phyloP scores from a whole-genome alignment of 192 early-diverging fungal genomes.

The Lunasporangiospora selenospora region DNA sequence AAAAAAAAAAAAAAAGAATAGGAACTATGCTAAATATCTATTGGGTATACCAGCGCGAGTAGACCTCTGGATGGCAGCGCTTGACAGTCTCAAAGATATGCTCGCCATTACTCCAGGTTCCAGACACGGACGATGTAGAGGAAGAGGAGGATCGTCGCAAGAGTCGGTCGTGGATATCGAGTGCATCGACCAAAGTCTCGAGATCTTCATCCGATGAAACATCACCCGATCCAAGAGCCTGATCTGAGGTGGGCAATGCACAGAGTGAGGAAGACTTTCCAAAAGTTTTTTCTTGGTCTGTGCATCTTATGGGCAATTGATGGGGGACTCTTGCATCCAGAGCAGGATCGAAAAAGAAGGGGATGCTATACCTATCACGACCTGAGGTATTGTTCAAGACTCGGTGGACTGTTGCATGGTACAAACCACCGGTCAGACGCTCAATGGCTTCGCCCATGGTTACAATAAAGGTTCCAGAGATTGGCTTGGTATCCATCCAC shows the following conservation, averaged over 20 bases:
- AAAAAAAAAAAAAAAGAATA: no score
- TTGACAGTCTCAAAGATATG: slow-evolving; percentile 44
- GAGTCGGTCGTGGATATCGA: not conserved
- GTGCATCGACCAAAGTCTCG: slow-evolving; percentile 4
- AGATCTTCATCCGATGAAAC: slow-evolving; percentile 14
- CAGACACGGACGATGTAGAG: no score
- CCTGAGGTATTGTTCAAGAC: slow-evolving; percentile 40
- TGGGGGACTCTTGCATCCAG: slow-evolving; percentile 48
- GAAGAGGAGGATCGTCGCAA: no score
- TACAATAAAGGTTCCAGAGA: slow-evolving; percentile 66
- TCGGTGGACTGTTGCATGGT: slow-evolving; percentile 55
- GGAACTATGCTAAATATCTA: no score
- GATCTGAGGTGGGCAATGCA: not conserved
- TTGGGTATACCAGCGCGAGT: slow-evolving; percentile 29
- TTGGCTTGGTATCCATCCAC: slow-evolving; percentile 67
- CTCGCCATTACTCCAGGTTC: slow-evolving; percentile 36
- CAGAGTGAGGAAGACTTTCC: not conserved
- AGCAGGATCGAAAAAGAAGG: slow-evolving; percentile 61
- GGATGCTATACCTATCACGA: slow-evolving; percentile 60
- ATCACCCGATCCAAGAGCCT: not conserved
- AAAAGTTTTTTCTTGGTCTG: no score
- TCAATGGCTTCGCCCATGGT: slow-evolving; percentile 71
- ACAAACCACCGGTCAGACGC: slow-evolving; percentile 36
- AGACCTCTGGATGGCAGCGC: slow-evolving; percentile 45
- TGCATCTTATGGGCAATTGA: no score